A percentile compares a stretch with the other conserved stretches of the same genome.
phyloP scores from a whole-genome alignment of 2,329 filamentous ascomycete genomes.

The Didymella pinodella region DNA sequence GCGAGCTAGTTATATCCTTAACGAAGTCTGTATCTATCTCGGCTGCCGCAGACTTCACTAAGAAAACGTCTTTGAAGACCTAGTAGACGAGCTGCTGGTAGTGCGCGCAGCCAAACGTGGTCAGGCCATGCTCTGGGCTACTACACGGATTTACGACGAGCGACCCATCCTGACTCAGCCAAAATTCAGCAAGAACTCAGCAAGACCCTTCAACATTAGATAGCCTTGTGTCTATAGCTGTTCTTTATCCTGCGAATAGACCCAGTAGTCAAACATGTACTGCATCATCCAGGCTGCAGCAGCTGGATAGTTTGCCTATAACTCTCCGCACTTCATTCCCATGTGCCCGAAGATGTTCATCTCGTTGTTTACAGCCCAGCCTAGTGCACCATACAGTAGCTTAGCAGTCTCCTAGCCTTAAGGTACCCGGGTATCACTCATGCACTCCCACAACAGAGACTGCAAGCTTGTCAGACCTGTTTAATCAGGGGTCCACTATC shows the following conservation, averaged over 20 bases:
- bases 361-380: constrained; percentile 66
- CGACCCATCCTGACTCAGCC: constrained; percentile 62
- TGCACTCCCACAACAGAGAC: constrained; percentile 61
- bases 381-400: constrained; percentile 62
- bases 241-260: constrained; percentile 58
- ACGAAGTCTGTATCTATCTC: constrained; percentile 47
- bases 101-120: constrained; percentile 63
- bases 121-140: constrained; percentile 63
- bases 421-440: constrained; percentile 62
- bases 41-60: constrained; percentile 15
- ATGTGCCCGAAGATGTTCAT: constrained; percentile 68
- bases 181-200: constrained; percentile 63
- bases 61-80: constrained; percentile 46
- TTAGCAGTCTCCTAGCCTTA: constrained; percentile 62
- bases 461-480: constrained; percentile 60
- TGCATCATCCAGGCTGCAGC: constrained; percentile 67
- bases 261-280: constrained; percentile 66
- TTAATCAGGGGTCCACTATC: constrained; percentile 61
- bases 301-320: constrained; percentile 56
- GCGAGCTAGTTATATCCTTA: constrained; percentile 51
- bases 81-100: constrained; percentile 61
- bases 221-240: constrained; percentile 60
- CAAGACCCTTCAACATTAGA: constrained; percentile 62
- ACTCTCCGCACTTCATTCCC: constrained; percentile 57
- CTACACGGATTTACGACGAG: constrained; percentile 67